Evolutionary conservation across 805 yeast species (phyloP).

Genomic region (Saccharomycopsis microspora): DNA sequence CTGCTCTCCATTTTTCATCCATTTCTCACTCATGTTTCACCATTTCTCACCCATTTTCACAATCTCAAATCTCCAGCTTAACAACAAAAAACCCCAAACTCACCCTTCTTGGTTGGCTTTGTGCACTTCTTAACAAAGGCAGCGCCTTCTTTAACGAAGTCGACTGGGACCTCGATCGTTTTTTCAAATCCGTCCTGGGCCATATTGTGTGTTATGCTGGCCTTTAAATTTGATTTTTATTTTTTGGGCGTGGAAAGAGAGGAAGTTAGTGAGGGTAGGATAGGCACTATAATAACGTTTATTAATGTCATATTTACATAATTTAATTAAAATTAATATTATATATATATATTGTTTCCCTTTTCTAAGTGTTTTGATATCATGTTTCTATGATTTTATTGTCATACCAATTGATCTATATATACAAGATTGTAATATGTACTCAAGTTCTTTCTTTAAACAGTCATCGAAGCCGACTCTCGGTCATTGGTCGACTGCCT

Average conservation of each 20-base stretch:
- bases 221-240: background rate
- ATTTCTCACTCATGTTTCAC: no score
- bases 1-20: no score
- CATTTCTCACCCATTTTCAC: no score
- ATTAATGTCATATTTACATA: no score
- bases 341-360: background rate
- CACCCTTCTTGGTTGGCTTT: conserved; percentile 78
- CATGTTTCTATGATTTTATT: background rate
- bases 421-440: no score
- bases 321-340: background rate
- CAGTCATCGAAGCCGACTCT: no score
- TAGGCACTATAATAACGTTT: no score
- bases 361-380: background rate
- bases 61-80: no score
- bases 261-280: no score
- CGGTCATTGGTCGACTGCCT: no score
- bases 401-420: background rate
- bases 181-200: conserved; percentile 60
- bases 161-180: conserved; percentile 77
- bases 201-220: conserved; percentile 16
- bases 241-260: no score
- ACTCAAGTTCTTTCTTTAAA: no score
- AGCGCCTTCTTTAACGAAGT: conserved; percentile 83
- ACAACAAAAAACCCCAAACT: conserved; percentile 19
- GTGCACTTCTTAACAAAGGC: conserved; percentile 86